Evolutionary conservation across 352 stramenopile species (phyloP), one percentile per base, ranked within the genome.

Genomic region (Phytophthora nicotianae): DNA sequence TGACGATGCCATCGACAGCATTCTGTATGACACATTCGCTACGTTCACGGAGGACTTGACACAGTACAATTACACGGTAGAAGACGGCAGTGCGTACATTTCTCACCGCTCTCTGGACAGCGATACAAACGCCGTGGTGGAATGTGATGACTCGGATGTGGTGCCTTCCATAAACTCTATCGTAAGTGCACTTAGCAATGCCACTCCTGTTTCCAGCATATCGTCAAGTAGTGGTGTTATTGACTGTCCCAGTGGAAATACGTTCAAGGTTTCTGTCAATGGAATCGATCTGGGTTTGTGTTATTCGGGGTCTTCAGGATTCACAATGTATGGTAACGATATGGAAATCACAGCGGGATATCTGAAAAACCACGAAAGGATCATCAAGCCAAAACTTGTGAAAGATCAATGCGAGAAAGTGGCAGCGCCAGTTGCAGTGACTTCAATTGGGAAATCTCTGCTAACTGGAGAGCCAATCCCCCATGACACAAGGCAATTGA

Each of bases 21-120:
- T 82, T 4, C 21, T 69, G 10, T 79, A 72, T 48, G 53, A 77
- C 40, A 62, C 47, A 17, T 66, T 75, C 32, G 46, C 62, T 23
- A 56, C 52, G 1, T 66, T 72, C 42, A 48, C 32, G 16, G 62
- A 72, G 11, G 63, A 65, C 17, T 48, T 42, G 37, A 66, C 40
- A 13, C 43, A 47, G 8, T 55, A 62, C 29, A 70, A 60, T 27
- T 79, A 76, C 59, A 64, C 53, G 20, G 53, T 76, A 5, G 49
- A 72, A 20, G 43, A 75, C 17, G 58, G 65, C 4, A 43, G 53
- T 9, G 63, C 59, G 11, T 79, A 74, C 57, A 27, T 47, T 10
- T 72, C 50, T 23, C 23, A 35, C 24, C 55, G 21, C 8, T 51
- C 35, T 46, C 16, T 46, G 45, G 43, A 58, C 29, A 49, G 24